Evolutionary conservation across 768 basidiomycete genomes (phyloP).

Genomic region (Lactarius tabidus): DNA sequence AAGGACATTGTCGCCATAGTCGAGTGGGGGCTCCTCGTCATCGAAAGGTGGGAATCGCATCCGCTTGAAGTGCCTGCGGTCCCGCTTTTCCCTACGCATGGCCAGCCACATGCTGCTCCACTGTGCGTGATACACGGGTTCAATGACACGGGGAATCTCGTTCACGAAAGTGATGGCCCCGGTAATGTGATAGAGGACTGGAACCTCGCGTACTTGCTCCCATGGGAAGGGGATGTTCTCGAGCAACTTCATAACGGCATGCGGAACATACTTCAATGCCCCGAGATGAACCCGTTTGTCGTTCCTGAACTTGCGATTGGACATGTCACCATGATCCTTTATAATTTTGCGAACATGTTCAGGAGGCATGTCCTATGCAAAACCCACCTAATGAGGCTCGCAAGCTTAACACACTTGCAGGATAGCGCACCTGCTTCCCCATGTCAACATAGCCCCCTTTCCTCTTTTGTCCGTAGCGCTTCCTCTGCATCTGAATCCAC

Average conservation of each 20-base stretch:
- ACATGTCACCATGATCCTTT: conserved; percentile 99
- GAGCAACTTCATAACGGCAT: conserved; percentile 97
- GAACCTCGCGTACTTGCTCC: conserved; percentile 99
- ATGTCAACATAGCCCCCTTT: conserved; percentile 87
- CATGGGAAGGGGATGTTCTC: conserved; percentile 98
- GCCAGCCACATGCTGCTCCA: conserved; percentile 99
- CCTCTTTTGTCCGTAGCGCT: conserved; percentile 87
- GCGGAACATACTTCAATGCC: conserved; percentile 96
- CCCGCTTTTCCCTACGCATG: conserved; percentile 97
- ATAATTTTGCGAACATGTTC: conserved; percentile 99
- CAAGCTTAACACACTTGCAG: background rate
- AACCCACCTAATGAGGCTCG: conserved; percentile 26
- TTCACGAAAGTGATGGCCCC: conserved; percentile 99
- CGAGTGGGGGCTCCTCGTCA: conserved; percentile 97
- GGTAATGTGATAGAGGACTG: conserved; percentile 97
- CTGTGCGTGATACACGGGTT: conserved; percentile 97
- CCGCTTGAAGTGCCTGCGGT: conserved; percentile 98
- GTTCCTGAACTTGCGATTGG: conserved; percentile 97
- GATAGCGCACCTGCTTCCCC: conserved; percentile 75
- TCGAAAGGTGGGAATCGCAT: conserved; percentile 99
- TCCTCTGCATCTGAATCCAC: conserved; percentile 92
- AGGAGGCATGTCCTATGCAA: conserved; percentile 78
- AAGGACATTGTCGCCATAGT: conserved; percentile 98
- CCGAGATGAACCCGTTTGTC: conserved; percentile 99
- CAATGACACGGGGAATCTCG: conserved; percentile 94